phyloP scores from a whole-genome alignment of 441 rosid species.

The Eutrema salsugineum region DNA sequence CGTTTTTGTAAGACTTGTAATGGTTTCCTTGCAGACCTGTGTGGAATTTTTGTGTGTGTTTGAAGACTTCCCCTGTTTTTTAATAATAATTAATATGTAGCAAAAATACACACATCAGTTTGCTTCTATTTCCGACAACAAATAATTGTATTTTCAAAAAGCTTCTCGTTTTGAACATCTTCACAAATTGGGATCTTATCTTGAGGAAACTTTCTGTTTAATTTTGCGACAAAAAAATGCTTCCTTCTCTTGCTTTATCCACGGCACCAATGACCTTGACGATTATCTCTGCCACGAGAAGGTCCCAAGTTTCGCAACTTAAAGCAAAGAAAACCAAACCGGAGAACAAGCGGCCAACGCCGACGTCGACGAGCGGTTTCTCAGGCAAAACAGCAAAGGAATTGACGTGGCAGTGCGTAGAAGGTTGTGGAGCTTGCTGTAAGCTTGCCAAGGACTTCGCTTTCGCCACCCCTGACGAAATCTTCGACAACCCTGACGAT shows the following conservation, averaged over 20 bases:
- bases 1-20: not conserved
- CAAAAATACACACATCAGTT: not conserved
- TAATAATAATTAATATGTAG: not conserved
- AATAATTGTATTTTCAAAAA: not conserved
- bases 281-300: constrained; percentile 5
- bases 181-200: not conserved
- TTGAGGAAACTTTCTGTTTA: not conserved
- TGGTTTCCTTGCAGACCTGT: not conserved
- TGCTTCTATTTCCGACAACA: not conserved
- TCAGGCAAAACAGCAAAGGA: constrained; percentile 34
- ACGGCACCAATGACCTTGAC: constrained; percentile 2
- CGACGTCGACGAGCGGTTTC: constrained; percentile 23
- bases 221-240: constrained; percentile 18
- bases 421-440: constrained; percentile 85
- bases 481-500: constrained; percentile 53
- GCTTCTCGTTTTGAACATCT: not conserved
- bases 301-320: constrained; percentile 7
- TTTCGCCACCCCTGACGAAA: constrained; percentile 70
- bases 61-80: not conserved
- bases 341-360: constrained; percentile 7
- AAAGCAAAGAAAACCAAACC: constrained; percentile 12
- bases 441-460: constrained; percentile 74
- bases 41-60: not conserved
- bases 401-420: constrained; percentile 60
- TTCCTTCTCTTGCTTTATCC: constrained; percentile 7